These are phyloP conservation scores for Fistulinella prunicolor DNA, from an alignment of 768 basidiomycete species.

Conservation along the genomic window DNA sequence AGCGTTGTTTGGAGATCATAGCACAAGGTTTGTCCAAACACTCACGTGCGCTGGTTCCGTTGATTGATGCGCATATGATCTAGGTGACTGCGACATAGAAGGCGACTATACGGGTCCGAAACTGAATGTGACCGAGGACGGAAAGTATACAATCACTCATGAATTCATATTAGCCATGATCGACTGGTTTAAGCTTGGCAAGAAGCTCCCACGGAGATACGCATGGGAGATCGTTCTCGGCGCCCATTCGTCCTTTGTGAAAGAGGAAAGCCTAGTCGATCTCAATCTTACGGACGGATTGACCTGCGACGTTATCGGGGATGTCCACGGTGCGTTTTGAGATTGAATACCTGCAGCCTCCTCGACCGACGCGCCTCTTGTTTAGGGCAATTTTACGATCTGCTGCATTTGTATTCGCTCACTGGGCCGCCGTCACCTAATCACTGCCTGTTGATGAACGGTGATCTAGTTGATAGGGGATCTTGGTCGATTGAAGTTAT, in stretches of 20 bases:
- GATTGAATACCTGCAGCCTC: background rate
- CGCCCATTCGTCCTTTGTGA: conserved; percentile 68
- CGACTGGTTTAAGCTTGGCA: conserved; percentile 91
- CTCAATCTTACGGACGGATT: conserved; percentile 71
- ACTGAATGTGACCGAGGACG: conserved; percentile 55
- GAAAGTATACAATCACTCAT: conserved; percentile 68
- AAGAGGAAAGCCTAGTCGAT: conserved; percentile 80
- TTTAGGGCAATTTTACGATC: conserved; percentile 91
- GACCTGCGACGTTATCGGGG: conserved; percentile 92
- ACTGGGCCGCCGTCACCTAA: conserved; percentile 82
- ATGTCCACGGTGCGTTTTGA: conserved; percentile 74
- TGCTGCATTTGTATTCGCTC: conserved; percentile 80
- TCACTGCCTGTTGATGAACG: conserved; percentile 89
- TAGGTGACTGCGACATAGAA: conserved; percentile 81
- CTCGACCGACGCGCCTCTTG: conserved; percentile 3
- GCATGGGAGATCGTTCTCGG: conserved; percentile 96
- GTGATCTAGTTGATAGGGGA: conserved; percentile 97
- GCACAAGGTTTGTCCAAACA: conserved; percentile 52
- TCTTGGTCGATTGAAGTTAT: conserved; percentile 95
- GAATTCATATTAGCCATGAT: conserved; percentile 87
- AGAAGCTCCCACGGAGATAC: conserved; percentile 82
- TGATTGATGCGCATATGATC: conserved; percentile 5
- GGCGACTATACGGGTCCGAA: conserved; percentile 71
- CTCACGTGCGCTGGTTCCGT: background rate
- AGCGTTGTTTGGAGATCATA: conserved; percentile 77